Evolutionary conservation across 176 grass and related monocot genomes (phyloP), one percentile per base, ranked within the genome.

Genomic region (Eleusine indica): DNA sequence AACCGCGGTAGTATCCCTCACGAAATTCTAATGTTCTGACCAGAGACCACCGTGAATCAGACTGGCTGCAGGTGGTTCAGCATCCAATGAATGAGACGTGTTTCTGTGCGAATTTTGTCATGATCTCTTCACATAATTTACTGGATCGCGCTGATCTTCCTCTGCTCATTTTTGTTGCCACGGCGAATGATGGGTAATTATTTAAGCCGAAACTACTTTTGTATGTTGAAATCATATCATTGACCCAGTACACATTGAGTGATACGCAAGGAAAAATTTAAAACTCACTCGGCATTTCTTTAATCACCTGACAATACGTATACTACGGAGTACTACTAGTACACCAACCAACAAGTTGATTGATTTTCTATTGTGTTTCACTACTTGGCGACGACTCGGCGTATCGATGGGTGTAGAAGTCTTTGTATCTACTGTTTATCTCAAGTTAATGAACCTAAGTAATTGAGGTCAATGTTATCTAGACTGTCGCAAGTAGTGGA

Each of bases 391-490:
- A 63, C n/a, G 75, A 63, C 76, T 78, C 6, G 9, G 29, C 5
- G 43, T 35, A 10, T 52, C 5, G 25, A 2, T 42, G 2, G n/a
- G 28, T 44, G 11, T 10, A 12, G 3, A 54, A 48, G 61, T 79
- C 60, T 78, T 19, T 21, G 58, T 65, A 18, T n/a, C 3, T 15
- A 19, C 0, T 37, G 5, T 13, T 17, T 19, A 3, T 61, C 39
- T 28, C 2, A 19, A 11, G 37, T 28, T 16, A 5, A 56, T 44
- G 0, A 8, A 18, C 22, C 22, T 47, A 48, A 2, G 49, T 18
- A 49, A 79, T 67, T 3, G 3, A 66, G 5, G 42, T 79, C 77
- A 79, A 35, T 66, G 76, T 7, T 62, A 28, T 62, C 58, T 62
- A 25, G 3, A 25, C n/a, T 62, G 19, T 7, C 2, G 21, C 58